These are phyloP conservation scores for Trichoderma asperelloides DNA, from an alignment of 495 filamentous ascomycete genomes.

Conservation along the genomic window DNA sequence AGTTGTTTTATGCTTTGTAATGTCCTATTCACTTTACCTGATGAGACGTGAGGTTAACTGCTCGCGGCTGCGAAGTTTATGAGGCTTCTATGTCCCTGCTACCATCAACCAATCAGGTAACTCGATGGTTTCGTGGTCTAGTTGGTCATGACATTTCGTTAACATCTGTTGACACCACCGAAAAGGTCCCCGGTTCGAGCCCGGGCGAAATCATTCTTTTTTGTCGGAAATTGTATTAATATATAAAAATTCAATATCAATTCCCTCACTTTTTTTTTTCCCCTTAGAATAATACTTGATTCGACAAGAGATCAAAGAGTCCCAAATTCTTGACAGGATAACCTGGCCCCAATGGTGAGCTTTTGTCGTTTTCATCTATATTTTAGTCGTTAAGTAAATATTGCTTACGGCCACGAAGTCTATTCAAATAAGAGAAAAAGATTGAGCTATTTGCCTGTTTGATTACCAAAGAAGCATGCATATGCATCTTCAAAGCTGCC, in stretches of 20 bases:
- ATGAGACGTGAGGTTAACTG: background rate
- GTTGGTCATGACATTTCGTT: constrained; percentile 9
- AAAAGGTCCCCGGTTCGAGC: constrained; percentile 8
- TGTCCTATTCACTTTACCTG: background rate
- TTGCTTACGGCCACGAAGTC: too few species aligned
- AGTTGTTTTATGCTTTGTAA: too few species aligned
- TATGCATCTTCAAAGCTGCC: too few species aligned
- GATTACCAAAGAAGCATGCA: too few species aligned
- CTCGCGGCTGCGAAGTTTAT: background rate
- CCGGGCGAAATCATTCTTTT: constrained; percentile 1
- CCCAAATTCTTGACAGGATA: too few species aligned
- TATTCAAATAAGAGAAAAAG: too few species aligned
- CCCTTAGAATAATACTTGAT: background rate
- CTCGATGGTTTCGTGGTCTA: constrained; percentile 5
- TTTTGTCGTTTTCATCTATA: too few species aligned
- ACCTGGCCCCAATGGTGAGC: too few species aligned
- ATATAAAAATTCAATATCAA: too few species aligned
- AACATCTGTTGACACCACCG: constrained; percentile 8
- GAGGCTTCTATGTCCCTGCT: background rate
- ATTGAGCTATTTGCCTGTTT: too few species aligned
- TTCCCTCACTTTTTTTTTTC: background rate
- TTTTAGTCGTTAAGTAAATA: too few species aligned
- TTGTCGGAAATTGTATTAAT: background rate
- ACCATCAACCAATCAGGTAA: background rate
- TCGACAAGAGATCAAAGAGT: too few species aligned